Percentiles rank a stretch among this genome's conserved stretches.
Evolutionary conservation across 2,329 filamentous ascomycete genomes (phyloP).

Genomic region (Fusarium piperis): DNA sequence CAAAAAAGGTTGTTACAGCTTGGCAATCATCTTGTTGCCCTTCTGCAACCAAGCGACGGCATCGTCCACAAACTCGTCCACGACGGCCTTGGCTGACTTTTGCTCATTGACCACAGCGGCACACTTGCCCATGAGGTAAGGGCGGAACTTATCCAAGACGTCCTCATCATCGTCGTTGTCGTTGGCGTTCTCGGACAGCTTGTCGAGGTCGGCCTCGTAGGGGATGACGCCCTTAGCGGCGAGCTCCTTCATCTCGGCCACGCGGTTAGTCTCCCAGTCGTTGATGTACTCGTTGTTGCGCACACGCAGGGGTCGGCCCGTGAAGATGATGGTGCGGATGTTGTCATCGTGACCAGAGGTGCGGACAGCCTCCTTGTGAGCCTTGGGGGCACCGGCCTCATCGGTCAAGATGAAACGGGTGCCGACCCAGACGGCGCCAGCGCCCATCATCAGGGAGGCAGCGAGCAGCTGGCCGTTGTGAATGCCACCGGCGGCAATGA

Average conservation of each 20-base stretch:
- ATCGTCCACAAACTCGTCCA: constrained; percentile 92
- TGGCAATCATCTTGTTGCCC: constrained; percentile 74
- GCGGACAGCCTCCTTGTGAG: constrained; percentile 94
- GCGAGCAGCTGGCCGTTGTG: constrained; percentile 93
- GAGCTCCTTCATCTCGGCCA: constrained; percentile 89
- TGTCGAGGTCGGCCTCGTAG: constrained; percentile 93
- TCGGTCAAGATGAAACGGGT: constrained; percentile 94
- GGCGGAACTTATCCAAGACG: constrained; percentile 88
- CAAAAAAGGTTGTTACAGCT: constrained; percentile 65
- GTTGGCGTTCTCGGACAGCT: constrained; percentile 71
- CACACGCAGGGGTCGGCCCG: constrained; percentile 91
- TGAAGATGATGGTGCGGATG: constrained; percentile 97
- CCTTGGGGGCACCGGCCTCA: constrained; percentile 91
- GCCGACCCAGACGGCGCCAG: constrained; percentile 93
- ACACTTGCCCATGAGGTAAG: constrained; percentile 96
- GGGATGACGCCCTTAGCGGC: constrained; percentile 90
- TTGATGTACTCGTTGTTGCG: constrained; percentile 92
- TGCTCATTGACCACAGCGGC: constrained; percentile 93
- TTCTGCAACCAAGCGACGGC: constrained; percentile 76
- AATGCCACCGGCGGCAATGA: constrained; percentile 93
- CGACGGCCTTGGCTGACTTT: constrained; percentile 89
- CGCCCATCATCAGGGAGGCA: constrained; percentile 91
- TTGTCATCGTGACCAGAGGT: constrained; percentile 96
- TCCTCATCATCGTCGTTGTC: constrained; percentile 82
- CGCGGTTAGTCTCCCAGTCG: constrained; percentile 95